Percentiles rank a stretch among this genome's conserved stretches.
Conservation (phyloP, 805 yeast genomes). For the Pichia heedii region DNA sequence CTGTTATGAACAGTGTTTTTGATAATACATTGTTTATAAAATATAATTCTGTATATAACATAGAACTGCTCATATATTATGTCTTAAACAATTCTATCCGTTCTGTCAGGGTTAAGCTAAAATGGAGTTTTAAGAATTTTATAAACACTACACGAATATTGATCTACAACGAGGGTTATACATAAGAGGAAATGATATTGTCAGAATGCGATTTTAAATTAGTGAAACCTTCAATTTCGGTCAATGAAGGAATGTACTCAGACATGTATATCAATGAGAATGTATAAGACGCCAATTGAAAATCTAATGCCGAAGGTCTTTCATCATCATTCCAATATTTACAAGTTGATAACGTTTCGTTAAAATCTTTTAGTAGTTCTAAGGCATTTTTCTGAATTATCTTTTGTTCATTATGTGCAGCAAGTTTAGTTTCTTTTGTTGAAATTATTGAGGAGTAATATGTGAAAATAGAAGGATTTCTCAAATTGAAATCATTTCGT, state of each 20-base stretch:
- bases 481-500: constrained; percentile 16
- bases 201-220: background rate
- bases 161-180: background rate
- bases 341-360: background rate
- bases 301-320: background rate
- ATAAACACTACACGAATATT: too few species aligned
- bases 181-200: background rate
- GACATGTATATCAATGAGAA: background rate
- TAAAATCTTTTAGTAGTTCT: background rate
- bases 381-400: background rate
- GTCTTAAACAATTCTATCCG: too few species aligned
- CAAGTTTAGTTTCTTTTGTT: background rate
- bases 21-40: too few species aligned
- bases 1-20: too few species aligned
- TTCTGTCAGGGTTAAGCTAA: too few species aligned
- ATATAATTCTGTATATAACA: too few species aligned
- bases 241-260: background rate
- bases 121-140: too few species aligned
- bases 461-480: constrained; percentile 24
- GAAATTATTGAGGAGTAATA: background rate
- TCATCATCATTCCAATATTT: background rate
- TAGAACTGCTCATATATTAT: too few species aligned
- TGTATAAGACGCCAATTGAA: background rate
- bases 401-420: background rate
- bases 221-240: background rate